phyloP scores from a whole-genome alignment of 2,329 filamentous ascomycete genomes.

The Colletotrichum neosansevieriae region DNA sequence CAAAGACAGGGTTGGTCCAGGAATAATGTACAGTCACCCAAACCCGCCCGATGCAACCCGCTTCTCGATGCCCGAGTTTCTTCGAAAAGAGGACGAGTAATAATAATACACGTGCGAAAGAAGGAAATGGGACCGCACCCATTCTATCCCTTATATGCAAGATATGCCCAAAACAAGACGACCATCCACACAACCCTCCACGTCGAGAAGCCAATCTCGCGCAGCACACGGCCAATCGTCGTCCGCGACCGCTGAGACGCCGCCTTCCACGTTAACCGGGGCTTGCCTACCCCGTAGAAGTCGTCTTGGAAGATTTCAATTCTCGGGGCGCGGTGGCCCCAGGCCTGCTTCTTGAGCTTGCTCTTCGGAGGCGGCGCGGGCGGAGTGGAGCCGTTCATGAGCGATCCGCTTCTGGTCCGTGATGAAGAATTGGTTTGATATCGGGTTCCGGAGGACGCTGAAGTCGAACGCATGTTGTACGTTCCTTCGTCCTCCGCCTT shows the following conservation, averaged over 20 bases:
- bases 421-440: slow-evolving; percentile 46
- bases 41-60: slow-evolving; percentile 31
- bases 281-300: slow-evolving; percentile 57
- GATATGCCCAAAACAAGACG: slow-evolving; percentile 73
- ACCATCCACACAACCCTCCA: slow-evolving; percentile 75
- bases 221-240: slow-evolving; percentile 60
- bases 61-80: slow-evolving; percentile 16
- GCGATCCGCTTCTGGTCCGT: slow-evolving; percentile 44
- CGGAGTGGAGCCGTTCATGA: slow-evolving; percentile 43
- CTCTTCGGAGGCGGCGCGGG: slow-evolving; percentile 44
- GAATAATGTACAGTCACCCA: too few relatives aligned
- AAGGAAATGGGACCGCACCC: neutral
- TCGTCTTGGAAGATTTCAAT: slow-evolving; percentile 66
- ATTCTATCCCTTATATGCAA: slow-evolving; percentile 71
- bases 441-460: slow-evolving; percentile 51
- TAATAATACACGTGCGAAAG: slow-evolving; percentile 25
- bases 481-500: slow-evolving; percentile 63
- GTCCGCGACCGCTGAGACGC: slow-evolving; percentile 46
- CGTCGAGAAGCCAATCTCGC: slow-evolving; percentile 72
- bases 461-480: slow-evolving; percentile 42
- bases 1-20: neutral
- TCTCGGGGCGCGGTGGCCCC: slow-evolving; percentile 59
- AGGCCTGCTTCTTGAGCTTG: slow-evolving; percentile 55
- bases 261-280: slow-evolving; percentile 47
- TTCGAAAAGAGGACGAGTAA: neutral